Conservation (phyloP, 2,329 filamentous ascomycete genomes). For the Mariannaea sp. region DNA sequence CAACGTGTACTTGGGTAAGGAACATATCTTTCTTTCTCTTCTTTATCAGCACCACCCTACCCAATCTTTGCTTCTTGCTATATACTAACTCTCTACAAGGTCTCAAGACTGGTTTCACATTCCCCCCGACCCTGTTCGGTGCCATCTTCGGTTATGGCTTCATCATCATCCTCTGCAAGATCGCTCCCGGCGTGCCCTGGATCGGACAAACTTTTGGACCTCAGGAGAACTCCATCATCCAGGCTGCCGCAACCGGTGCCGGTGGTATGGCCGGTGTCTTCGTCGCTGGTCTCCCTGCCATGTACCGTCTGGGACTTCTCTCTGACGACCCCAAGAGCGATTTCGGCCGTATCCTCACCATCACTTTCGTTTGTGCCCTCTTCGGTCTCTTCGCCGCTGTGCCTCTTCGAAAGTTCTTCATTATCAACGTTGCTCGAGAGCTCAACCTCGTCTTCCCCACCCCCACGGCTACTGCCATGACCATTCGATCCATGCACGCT, state of each 20-base stretch:
- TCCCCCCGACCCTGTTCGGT: slow-evolving; percentile 53
- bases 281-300: slow-evolving; percentile 62
- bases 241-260: slow-evolving; percentile 63
- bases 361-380: slow-evolving; percentile 66
- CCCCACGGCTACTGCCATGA: slow-evolving; percentile 63
- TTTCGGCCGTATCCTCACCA: slow-evolving; percentile 61
- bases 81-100: slow-evolving; percentile 42
- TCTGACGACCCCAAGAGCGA: slow-evolving; percentile 56
- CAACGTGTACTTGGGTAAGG: slow-evolving; percentile 64
- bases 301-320: slow-evolving; percentile 61
- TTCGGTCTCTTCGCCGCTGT: slow-evolving; percentile 69
- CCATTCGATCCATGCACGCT: slow-evolving; percentile 66
- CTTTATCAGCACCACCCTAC: too few species aligned
- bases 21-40: too few species aligned
- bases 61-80: not conserved
- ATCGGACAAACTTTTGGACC: slow-evolving; percentile 62
- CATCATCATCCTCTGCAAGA: slow-evolving; percentile 57
- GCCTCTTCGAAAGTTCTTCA: slow-evolving; percentile 69
- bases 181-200: slow-evolving; percentile 54
- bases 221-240: slow-evolving; percentile 66
- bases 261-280: slow-evolving; percentile 63
- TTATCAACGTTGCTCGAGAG: slow-evolving; percentile 67
- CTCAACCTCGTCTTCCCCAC: slow-evolving; percentile 64
- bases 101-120: slow-evolving; percentile 58
- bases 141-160: slow-evolving; percentile 65